These are phyloP conservation scores for Aurantiochytrium sp. DNA, from an alignment of 108 stramenopile species.

Conservation along the genomic window DNA sequence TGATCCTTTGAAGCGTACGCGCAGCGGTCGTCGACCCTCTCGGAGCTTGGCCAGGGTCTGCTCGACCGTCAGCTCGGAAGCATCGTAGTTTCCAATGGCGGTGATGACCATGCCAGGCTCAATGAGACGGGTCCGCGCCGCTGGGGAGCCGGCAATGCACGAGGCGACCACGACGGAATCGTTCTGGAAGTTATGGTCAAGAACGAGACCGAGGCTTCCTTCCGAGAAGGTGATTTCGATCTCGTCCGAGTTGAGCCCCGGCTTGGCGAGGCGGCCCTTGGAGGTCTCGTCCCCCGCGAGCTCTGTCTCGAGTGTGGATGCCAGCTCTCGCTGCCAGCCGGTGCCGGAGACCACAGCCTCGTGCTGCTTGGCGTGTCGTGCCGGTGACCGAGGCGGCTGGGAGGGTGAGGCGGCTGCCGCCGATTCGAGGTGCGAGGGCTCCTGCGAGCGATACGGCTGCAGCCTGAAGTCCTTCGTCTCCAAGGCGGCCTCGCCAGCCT, in stretches of 20 bases:
- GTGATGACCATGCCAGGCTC: conserved; percentile 19
- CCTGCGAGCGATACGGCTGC: background rate
- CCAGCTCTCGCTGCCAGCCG: background rate
- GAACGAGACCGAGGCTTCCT: background rate
- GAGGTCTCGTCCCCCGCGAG: background rate
- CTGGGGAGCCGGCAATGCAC: conserved; percentile 17
- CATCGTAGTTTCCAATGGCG: background rate
- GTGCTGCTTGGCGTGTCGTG: background rate
- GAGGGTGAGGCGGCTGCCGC: too few relatives aligned
- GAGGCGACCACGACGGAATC: background rate
- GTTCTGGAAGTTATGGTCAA: background rate
- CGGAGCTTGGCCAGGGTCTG: background rate
- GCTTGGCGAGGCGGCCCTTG: background rate
- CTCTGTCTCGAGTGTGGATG: background rate
- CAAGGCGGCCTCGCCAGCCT: background rate
- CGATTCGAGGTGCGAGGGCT: background rate
- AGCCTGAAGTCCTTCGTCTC: background rate
- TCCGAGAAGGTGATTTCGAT: conserved; percentile 13
- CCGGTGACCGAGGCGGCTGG: too few relatives aligned
- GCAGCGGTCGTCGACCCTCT: background rate
- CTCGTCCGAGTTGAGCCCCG: background rate
- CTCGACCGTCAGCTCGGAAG: background rate
- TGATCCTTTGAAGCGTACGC: conserved; percentile 2
- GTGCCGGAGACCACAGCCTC: conserved; percentile 2
- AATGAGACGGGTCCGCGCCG: background rate